Conservation (phyloP, 441 rosid genomes). For the Mallotus repandus region DNA sequence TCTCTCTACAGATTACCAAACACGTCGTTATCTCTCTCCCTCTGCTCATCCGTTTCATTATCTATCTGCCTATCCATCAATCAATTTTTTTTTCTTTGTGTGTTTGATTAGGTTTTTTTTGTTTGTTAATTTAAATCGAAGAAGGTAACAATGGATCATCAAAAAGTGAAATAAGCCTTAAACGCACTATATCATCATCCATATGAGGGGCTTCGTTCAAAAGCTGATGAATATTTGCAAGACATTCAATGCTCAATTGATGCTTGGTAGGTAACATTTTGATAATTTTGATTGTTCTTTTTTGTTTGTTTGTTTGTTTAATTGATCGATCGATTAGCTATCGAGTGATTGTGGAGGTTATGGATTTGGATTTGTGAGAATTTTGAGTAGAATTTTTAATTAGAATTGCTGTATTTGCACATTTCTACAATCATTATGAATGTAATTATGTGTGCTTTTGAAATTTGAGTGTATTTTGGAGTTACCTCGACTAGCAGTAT, state of each 20-base stretch:
- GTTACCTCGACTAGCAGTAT: no score
- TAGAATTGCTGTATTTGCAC: background rate
- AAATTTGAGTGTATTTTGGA: background rate
- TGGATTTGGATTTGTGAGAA: background rate
- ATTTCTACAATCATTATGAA: no score
- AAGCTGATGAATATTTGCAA: slow-evolving; percentile 96
- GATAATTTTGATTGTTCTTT: background rate
- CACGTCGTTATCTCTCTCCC: background rate
- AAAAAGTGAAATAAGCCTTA: slow-evolving; percentile 95
- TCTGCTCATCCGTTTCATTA: background rate
- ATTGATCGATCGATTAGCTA: background rate
- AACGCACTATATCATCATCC: slow-evolving; percentile 94
- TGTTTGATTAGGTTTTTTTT: background rate
- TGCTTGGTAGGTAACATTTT: slow-evolving; percentile 80
- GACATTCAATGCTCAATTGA: slow-evolving; percentile 88
- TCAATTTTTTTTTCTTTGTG: background rate
- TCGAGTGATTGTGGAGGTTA: background rate
- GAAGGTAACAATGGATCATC: slow-evolving; percentile 57
- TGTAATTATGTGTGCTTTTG: background rate
- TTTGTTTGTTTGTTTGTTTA: background rate
- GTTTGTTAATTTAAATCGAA: background rate
- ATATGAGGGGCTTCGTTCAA: slow-evolving; percentile 71
- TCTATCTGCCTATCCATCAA: slow-evolving; percentile 7
- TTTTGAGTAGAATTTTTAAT: background rate
- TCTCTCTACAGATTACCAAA: background rate